Evolutionary conservation across 2,329 filamentous ascomycete genomes (phyloP).

Genomic region (Coniella vitis): DNA sequence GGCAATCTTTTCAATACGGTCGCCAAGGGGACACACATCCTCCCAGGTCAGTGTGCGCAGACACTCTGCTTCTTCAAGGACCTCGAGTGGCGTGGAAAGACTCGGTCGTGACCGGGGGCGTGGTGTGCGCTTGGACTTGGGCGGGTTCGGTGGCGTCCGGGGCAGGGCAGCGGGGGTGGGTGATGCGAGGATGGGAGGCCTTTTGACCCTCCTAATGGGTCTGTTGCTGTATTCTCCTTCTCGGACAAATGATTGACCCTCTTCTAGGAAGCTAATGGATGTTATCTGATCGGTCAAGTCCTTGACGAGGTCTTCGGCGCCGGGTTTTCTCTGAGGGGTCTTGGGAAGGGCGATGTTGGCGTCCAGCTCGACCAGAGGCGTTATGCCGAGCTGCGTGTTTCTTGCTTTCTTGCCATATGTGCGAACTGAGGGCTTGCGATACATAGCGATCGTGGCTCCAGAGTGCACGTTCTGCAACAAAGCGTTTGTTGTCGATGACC

Average conservation of each 20-base stretch:
- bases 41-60: conserved; percentile 47
- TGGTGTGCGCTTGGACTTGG: neutral
- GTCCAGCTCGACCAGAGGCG: conserved; percentile 22
- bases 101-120: neutral
- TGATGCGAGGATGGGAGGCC: neutral
- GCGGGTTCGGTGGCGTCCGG: conserved; percentile 6
- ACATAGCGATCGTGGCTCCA: conserved; percentile 3
- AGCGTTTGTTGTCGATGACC: neutral
- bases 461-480: too few species aligned
- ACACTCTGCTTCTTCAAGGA: conserved; percentile 17
- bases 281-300: conserved; percentile 21
- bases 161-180: neutral
- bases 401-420: conserved; percentile 44
- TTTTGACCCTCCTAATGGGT: too few species aligned
- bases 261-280: conserved; percentile 16
- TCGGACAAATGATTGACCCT: neutral
- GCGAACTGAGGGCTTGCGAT: conserved; percentile 13
- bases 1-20: conserved; percentile 55
- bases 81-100: neutral
- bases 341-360: conserved; percentile 21
- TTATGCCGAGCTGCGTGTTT: conserved; percentile 28
- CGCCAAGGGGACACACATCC: conserved; percentile 47
- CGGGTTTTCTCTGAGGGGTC: conserved; percentile 21
- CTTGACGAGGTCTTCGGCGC: conserved; percentile 13
- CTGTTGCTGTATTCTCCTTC: neutral